Evolutionary conservation across 2,329 filamentous ascomycete genomes (phyloP).

Genomic region (Dothistroma septosporum): DNA sequence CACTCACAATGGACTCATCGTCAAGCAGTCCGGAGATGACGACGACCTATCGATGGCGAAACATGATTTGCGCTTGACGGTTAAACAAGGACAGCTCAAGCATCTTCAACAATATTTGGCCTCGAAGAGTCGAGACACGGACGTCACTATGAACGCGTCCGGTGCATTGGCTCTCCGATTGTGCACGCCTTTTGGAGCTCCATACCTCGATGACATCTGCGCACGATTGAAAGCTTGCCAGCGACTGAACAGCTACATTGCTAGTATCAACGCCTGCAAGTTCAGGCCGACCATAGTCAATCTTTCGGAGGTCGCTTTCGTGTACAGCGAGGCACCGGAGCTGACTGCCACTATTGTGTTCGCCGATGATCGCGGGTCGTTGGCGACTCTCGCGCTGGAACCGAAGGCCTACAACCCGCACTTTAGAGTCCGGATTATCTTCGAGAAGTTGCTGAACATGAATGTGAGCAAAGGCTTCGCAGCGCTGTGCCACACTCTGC

Average conservation of each 20-base stretch:
- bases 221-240: constrained; percentile 63
- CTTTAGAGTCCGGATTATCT: constrained; percentile 24
- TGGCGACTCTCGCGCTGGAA: constrained; percentile 58
- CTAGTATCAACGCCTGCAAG: constrained; percentile 58
- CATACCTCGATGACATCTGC: constrained; percentile 57
- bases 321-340: constrained; percentile 50
- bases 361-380: constrained; percentile 36
- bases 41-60: constrained; percentile 24
- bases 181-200: constrained; percentile 54
- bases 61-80: constrained; percentile 40
- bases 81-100: constrained; percentile 32
- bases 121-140: constrained; percentile 47
- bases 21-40: neutral
- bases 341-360: constrained; percentile 22
- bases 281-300: constrained; percentile 58
- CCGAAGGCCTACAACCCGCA: constrained; percentile 36
- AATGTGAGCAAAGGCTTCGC: neutral
- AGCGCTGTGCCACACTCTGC: constrained; percentile 2
- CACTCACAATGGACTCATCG: constrained; percentile 7
- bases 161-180: constrained; percentile 63
- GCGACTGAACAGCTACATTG: constrained; percentile 65
- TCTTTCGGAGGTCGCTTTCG: constrained; percentile 62
- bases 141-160: constrained; percentile 59
- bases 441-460: constrained; percentile 43
- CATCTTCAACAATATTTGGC: constrained; percentile 38